Base-by-base conservation (phyloP, 1,139 yeast species). In the Yamadazyma songkhlaensis region DNA sequence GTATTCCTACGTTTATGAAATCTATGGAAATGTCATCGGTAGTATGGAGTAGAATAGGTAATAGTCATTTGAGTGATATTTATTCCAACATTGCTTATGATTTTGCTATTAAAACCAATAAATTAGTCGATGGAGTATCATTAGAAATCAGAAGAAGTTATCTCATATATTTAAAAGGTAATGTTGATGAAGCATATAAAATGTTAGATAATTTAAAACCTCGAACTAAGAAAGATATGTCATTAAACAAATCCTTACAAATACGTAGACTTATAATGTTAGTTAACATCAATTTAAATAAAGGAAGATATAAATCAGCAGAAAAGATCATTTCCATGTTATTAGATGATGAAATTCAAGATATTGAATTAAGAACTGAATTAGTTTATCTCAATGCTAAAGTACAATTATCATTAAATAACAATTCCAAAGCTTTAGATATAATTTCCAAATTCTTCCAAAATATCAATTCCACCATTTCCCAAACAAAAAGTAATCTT, bases 21-120 rank as follows among this genome's bases (percentile, higher is more conserved):
- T 65, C 74, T 13, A 65, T 75, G 39, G 77, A 71, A 32, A 50
- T 76, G 43, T 60, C 62, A 3, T 64, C 79, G 0, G 55, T 74
- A 1, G 61, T 75, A 23, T 81, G 85, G 84, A 50, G 60, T 20
- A 59, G 79, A 41, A 61, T 72, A 8, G 85, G 85, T 0, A 63
- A 64, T 38, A 63, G 65, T 2, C 55, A 61, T 6, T 53, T 80
- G 28, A 63, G 79, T 24, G 66, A 67, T 9, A 54, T 71, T 1
- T 79, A 78, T 50, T 57, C 63, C 14, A 71, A 68, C 2, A 56
- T 77, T 14, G 76, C 81, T 0, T 36, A 65, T 13, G 66, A 55
- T 1, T 54, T 61, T 21, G 56, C 69, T 6, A 43, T 45, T 29
- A 40, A 47, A 6, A 45, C 53, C 29, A 72, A 62, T 7, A 66